Conservation (phyloP, 192 early-diverging fungal species). For the Coemansia asiatica region DNA sequence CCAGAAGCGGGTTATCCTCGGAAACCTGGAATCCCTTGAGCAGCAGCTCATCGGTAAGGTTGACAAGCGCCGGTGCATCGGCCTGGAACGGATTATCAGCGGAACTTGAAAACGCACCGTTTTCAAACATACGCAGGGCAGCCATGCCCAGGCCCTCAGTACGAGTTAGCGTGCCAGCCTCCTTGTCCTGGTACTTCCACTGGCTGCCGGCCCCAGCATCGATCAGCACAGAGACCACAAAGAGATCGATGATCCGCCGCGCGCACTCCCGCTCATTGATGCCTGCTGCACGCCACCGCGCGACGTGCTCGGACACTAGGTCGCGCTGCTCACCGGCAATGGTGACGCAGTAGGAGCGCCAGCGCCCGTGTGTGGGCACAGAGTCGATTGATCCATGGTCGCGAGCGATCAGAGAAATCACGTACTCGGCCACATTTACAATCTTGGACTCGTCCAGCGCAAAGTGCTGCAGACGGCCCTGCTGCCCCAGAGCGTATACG, state of each 20-base stretch:
- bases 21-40: constrained; percentile 76
- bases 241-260: constrained; percentile 77
- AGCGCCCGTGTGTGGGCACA: constrained; percentile 86
- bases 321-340: constrained; percentile 48
- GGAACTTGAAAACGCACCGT: constrained; percentile 72
- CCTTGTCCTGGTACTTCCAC: constrained; percentile 71
- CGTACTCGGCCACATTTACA: constrained; percentile 63
- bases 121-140: constrained; percentile 78
- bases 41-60: constrained; percentile 28
- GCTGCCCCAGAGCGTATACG: constrained; percentile 62
- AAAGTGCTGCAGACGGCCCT: constrained; percentile 68
- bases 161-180: constrained; percentile 57
- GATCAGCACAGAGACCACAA: constrained; percentile 85
- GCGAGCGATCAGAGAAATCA: constrained; percentile 67
- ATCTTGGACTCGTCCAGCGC: constrained; percentile 66
- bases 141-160: constrained; percentile 89
- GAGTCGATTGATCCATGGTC: constrained; percentile 64
- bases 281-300: constrained; percentile 23
- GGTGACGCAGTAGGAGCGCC: constrained; percentile 75
- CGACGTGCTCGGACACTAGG: constrained; percentile 51
- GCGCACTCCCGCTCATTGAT: constrained; percentile 54
- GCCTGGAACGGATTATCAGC: constrained; percentile 62
- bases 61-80: constrained; percentile 56
- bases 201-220: constrained; percentile 88
- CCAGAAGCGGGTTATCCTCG: constrained; percentile 75